Conservation (phyloP, 176 grass and related monocot species). For the Leersia perrieri region DNA sequence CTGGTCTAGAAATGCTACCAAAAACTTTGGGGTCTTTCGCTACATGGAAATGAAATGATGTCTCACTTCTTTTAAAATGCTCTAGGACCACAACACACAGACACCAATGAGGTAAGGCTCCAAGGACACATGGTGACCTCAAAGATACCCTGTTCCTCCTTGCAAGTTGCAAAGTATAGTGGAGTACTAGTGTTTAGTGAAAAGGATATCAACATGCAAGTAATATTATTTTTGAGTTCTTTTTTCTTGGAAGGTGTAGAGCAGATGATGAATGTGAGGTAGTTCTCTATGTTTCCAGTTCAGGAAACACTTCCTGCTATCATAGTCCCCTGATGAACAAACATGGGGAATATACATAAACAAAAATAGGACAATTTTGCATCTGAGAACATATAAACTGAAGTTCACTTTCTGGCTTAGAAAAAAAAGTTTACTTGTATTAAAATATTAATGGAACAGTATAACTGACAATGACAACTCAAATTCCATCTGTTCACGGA, state of each 20-base stretch:
- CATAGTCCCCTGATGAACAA: conserved; percentile 25
- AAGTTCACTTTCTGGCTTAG: background rate
- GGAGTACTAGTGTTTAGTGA: background rate
- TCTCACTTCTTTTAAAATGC: conserved; percentile 5
- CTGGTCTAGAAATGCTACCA: background rate
- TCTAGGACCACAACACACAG: conserved; percentile 35
- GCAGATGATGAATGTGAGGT: conserved; percentile 20
- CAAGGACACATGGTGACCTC: conserved; percentile 37
- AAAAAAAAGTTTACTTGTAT: background rate
- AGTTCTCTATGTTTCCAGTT: conserved; percentile 26
- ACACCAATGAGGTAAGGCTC: conserved; percentile 25
- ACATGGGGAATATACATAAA: background rate
- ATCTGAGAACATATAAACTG: background rate
- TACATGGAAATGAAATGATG: conserved; percentile 34
- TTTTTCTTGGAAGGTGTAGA: conserved; percentile 24
- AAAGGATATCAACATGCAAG: background rate
- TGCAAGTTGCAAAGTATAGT: background rate
- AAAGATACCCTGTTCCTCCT: conserved; percentile 28
- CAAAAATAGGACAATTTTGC: background rate
- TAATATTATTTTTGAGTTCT: background rate
- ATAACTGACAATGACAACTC: conserved; percentile 6
- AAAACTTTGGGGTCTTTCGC: background rate
- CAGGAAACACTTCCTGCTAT: conserved; percentile 36
- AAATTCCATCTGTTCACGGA: background rate
- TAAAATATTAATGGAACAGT: conserved; percentile 40